These are phyloP conservation scores for Acanthamoeba culbertsoni DNA, from an alignment of 208 protist species.

Conservation along the genomic window DNA sequence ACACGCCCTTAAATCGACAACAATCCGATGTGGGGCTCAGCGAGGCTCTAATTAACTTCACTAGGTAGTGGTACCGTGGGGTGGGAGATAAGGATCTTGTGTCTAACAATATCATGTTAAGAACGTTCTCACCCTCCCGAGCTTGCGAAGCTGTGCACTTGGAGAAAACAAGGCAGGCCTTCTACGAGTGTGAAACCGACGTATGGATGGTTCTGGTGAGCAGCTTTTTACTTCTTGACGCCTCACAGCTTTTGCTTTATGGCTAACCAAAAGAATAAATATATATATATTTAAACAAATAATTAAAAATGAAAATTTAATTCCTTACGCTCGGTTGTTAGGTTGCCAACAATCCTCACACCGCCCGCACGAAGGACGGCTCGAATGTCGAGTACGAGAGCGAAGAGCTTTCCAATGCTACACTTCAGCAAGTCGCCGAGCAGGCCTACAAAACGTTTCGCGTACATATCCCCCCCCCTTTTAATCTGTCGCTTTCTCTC, in stretches of 20 bases:
- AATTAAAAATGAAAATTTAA: too few relatives aligned
- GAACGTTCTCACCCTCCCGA: conserved; percentile 70
- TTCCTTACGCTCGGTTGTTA: not conserved
- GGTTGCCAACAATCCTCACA: conserved; percentile 33
- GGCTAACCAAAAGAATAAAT: too few relatives aligned
- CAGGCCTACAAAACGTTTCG: conserved; percentile 38
- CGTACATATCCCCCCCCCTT: not conserved
- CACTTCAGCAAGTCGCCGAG: not conserved
- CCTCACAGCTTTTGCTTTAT: not conserved
- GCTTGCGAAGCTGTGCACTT: conserved; percentile 75
- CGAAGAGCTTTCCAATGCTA: conserved; percentile 6
- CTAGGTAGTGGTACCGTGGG: conserved; percentile 51
- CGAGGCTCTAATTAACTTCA: conserved; percentile 76
- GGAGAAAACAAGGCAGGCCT: conserved; percentile 62
- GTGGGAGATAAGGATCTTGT: not conserved
- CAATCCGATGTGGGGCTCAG: conserved; percentile 71
- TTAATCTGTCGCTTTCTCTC: not conserved
- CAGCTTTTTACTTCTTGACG: not conserved
- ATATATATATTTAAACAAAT: too few relatives aligned
- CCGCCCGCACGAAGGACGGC: not conserved
- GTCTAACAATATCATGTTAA: not conserved
- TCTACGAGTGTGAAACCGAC: conserved; percentile 65
- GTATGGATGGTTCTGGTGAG: conserved; percentile 74
- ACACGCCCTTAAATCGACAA: conserved; percentile 60
- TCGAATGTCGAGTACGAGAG: not conserved